These are phyloP conservation scores for Amanita fuliginea DNA, from an alignment of 768 basidiomycete species.

Conservation along the genomic window DNA sequence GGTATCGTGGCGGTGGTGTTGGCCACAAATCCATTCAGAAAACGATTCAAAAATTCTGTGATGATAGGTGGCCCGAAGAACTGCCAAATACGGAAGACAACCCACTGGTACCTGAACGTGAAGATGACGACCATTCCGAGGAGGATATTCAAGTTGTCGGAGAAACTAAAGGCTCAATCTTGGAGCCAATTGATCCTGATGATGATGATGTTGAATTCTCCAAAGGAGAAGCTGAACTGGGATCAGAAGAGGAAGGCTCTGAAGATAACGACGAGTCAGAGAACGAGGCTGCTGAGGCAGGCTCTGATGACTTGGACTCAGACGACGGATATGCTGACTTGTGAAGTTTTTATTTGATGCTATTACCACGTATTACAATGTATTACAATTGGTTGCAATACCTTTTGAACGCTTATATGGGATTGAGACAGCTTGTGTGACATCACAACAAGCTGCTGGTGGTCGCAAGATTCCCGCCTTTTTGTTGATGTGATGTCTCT, in stretches of 20 bases:
- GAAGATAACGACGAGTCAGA: too few relatives aligned
- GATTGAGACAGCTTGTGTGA: background rate
- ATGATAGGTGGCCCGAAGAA: slow-evolving; percentile 7
- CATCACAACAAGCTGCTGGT: background rate
- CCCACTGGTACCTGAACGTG: too few relatives aligned
- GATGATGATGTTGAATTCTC: too few relatives aligned
- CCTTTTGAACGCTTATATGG: background rate
- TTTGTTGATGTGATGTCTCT: slow-evolving; percentile 1
- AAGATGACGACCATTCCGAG: too few relatives aligned
- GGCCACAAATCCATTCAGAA: slow-evolving; percentile 4
- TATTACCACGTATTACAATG: background rate
- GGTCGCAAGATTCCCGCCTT: background rate
- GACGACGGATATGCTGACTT: too few relatives aligned
- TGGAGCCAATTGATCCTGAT: too few relatives aligned
- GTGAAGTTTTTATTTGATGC: too few relatives aligned
- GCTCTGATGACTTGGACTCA: background rate
- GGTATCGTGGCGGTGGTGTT: background rate
- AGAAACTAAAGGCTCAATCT: too few relatives aligned
- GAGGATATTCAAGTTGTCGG: too few relatives aligned
- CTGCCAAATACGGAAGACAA: background rate
- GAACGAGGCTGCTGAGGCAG: background rate
- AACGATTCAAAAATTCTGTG: background rate
- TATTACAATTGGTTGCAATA: background rate
- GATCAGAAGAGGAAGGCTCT: too few relatives aligned
- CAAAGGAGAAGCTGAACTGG: too few relatives aligned